Conservation (phyloP, 495 filamentous ascomycete species). For the Pseudevernia furfuracea region DNA sequence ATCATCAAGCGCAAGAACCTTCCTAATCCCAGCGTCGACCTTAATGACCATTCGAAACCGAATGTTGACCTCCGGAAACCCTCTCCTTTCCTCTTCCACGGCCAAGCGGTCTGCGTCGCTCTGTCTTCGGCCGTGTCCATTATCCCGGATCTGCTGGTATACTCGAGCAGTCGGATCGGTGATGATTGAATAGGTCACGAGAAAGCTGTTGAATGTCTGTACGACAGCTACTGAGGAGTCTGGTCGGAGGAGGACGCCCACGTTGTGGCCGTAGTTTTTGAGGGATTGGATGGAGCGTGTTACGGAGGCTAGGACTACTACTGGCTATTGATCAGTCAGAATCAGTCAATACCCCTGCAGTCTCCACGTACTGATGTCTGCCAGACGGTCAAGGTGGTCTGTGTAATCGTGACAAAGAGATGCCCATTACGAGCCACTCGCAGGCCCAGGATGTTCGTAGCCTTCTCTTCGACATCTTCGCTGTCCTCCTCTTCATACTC, state of each 20-base stretch:
- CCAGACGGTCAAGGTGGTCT: conserved; percentile 79
- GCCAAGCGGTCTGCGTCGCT: conserved; percentile 55
- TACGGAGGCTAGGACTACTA: conserved; percentile 76
- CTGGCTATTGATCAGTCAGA: conserved; percentile 57
- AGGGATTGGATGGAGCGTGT: conserved; percentile 72
- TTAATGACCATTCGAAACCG: conserved; percentile 97
- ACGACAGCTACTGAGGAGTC: conserved; percentile 87
- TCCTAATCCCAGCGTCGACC: conserved; percentile 88
- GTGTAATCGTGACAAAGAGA: conserved; percentile 83
- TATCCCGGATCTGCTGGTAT: conserved; percentile 72
- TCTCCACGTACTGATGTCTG: conserved; percentile 75
- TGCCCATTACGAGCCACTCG: conserved; percentile 74
- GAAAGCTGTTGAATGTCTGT: conserved; percentile 78
- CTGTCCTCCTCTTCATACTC: conserved; percentile 36
- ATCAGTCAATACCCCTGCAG: conserved; percentile 19
- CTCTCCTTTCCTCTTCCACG: conserved; percentile 58
- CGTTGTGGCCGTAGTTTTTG: conserved; percentile 75
- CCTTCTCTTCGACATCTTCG: conserved; percentile 20
- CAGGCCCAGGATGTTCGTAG: conserved; percentile 56
- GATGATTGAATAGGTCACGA: conserved; percentile 92
- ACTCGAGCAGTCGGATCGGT: conserved; percentile 73
- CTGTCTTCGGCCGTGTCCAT: conserved; percentile 59
- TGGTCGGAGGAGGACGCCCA: conserved; percentile 76
- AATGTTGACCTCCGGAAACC: conserved; percentile 76
- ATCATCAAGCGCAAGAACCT: conserved; percentile 81